phyloP scores from a whole-genome alignment of 805 yeast species.

The Cyberlindnera mycetangii region DNA sequence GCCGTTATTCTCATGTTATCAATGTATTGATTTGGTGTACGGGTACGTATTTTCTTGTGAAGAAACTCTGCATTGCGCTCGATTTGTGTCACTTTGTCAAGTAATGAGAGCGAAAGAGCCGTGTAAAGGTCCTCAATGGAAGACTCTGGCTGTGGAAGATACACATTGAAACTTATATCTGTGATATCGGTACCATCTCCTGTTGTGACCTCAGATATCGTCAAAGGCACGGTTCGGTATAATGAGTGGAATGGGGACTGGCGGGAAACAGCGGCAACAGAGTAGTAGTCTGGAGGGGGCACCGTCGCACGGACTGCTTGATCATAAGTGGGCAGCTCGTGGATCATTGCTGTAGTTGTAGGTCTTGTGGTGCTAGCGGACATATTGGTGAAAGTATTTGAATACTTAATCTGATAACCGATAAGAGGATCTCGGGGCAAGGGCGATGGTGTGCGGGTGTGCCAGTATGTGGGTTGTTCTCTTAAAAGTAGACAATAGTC shows the following conservation, averaged over 20 bases:
- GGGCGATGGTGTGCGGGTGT: no score
- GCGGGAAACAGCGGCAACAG: conserved; percentile 13
- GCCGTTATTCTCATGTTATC: conserved; percentile 19
- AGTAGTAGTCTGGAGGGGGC: conserved; percentile 26
- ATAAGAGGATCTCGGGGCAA: no score
- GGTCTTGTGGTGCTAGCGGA: background rate
- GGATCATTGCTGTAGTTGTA: background rate
- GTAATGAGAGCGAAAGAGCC: conserved; percentile 13
- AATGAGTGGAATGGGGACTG: conserved; percentile 15
- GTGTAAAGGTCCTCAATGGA: conserved; percentile 16
- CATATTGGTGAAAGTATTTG: background rate
- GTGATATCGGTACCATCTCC: conserved; percentile 5
- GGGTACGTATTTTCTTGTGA: conserved; percentile 19
- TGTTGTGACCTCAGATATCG: background rate
- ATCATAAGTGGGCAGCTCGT: conserved; percentile 20
- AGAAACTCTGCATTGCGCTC: conserved; percentile 21
- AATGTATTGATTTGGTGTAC: conserved; percentile 20
- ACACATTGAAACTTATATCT: conserved; percentile 16
- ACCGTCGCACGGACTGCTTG: conserved; percentile 15
- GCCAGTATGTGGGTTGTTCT: no score
- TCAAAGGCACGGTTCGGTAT: conserved; percentile 10
- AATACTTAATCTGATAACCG: background rate
- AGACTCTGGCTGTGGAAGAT: conserved; percentile 6
- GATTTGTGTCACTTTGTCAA: conserved; percentile 24
- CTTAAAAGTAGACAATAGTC: no score